phyloP scores from a whole-genome alignment of 1,284 basidiomycete genomes.

The Marasmius oreades region DNA sequence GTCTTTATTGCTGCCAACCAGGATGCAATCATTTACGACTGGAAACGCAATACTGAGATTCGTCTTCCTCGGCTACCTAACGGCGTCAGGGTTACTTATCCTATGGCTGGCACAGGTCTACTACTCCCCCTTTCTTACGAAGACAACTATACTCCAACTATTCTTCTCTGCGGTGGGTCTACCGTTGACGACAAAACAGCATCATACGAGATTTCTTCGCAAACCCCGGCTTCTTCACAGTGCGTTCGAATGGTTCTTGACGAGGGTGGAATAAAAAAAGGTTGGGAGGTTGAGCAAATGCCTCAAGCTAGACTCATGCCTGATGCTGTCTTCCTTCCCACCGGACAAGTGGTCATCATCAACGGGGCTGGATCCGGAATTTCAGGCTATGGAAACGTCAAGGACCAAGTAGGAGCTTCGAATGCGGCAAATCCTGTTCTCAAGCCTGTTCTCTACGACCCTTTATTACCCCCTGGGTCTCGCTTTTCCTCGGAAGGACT shows the following conservation, averaged over 20 bases:
- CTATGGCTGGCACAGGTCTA: constrained; percentile 70
- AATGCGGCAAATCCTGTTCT: constrained; percentile 80
- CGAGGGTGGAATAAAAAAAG: constrained; percentile 58
- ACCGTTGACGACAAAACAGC: constrained; percentile 59
- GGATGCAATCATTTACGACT: constrained; percentile 79
- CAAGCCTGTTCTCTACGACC: constrained; percentile 73
- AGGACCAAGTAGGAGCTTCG: constrained; percentile 63
- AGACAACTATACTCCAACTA: constrained; percentile 63
- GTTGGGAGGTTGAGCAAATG: constrained; percentile 77
- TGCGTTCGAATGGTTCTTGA: constrained; percentile 70
- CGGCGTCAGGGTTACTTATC: constrained; percentile 78
- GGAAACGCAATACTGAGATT: constrained; percentile 60
- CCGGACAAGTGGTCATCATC: constrained; percentile 71
- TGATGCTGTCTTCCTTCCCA: constrained; percentile 80
- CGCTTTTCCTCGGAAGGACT: constrained; percentile 65
- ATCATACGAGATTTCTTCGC: constrained; percentile 61
- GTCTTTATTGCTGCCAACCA: constrained; percentile 80
- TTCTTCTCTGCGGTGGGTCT: constrained; percentile 80
- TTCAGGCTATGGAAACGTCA: constrained; percentile 82
- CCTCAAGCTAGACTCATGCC: constrained; percentile 74
- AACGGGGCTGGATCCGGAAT: constrained; percentile 77
- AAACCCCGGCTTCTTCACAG: constrained; percentile 67
- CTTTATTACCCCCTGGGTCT: constrained; percentile 50
- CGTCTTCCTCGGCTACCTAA: constrained; percentile 73
- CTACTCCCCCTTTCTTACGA: constrained; percentile 67